These are phyloP conservation scores for Lepidium sativum DNA, from an alignment of 345 rosid genomes.

Conservation along the genomic window DNA sequence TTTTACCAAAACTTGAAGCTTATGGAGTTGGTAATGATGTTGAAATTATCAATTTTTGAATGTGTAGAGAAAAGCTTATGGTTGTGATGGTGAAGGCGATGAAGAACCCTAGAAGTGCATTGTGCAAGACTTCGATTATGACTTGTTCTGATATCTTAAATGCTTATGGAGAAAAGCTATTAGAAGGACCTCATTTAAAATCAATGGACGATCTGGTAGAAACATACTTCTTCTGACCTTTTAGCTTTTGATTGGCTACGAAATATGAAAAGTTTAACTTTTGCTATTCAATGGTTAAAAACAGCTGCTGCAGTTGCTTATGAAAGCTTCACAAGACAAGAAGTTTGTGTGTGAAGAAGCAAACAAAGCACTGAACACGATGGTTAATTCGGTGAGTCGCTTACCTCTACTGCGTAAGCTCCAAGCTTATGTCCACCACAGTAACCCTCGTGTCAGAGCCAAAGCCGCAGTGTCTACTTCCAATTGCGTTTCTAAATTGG, in stretches of 20 bases:
- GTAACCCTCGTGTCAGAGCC: conserved; percentile 66
- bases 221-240: background rate
- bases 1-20: background rate
- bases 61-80: conserved; percentile 59
- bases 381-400: conserved; percentile 52
- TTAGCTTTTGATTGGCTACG: background rate
- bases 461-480: conserved; percentile 67
- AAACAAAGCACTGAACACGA: conserved; percentile 43
- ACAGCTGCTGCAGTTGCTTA: conserved; percentile 35
- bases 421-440: conserved; percentile 41
- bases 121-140: conserved; percentile 90
- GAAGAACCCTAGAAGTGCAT: conserved; percentile 93
- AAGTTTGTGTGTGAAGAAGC: conserved; percentile 91
- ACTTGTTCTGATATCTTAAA: conserved; percentile 67
- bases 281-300: background rate
- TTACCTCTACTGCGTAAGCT: conserved; percentile 57
- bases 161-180: conserved; percentile 56
- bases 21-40: background rate
- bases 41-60: background rate
- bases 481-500: conserved; percentile 54
- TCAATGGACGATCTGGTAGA: conserved; percentile 61
- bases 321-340: conserved; percentile 95
- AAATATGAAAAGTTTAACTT: background rate
- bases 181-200: conserved; percentile 34
- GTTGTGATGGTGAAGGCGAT: conserved; percentile 62